Evolutionary conservation across 2,329 filamentous ascomycete genomes (phyloP), one percentile per base, ranked within the genome.

Genomic region (Fusarium oxysporum): DNA sequence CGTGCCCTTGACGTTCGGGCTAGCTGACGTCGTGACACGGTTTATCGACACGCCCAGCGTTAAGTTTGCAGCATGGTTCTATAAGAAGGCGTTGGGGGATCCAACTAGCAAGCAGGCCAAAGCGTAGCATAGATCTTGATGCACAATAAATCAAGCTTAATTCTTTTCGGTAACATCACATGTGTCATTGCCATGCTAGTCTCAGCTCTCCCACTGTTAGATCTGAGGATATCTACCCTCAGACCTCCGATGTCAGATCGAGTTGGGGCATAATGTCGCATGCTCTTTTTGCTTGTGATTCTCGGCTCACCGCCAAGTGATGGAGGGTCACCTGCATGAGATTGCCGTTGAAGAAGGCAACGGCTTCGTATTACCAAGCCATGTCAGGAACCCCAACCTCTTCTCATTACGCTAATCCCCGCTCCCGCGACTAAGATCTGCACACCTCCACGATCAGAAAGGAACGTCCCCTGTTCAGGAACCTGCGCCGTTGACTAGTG

Each of bases 11-110:
- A 92, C 89, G 0, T 80, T 92, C 6, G 90, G 86, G 83, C 65
- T 87, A 28, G 88, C 90, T 6, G 89, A 91, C 59, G 63, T 91
- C 11, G 84, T 85, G 4, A 91, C 89, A 2, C 85, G 83, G 50
- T 74, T 83, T 23, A 81, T 92, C 21, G 90, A 92, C 70, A 87
- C 90, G 70, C 90, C 90, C 3, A 87, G 87, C 53, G 88, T 92
- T 21, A 86, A 81, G 51, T 85, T 91, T 74, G 81, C 88, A 16
- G 83, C 84, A 35, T 89, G 88, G 88, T 65, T 90, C 23, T 91
- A 92, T 79, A 83, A 80, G 65, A 84, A 80, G 74, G 83, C 84
- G 6, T 67, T 86, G 43, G 75, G 71, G 14, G 58, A 62, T 17
- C 60, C 69, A 58, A 55, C 38, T 21, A 45, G 37, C 48, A 74